Evolutionary conservation across 1,284 basidiomycete genomes (phyloP).

Genomic region (Tremellales sp.): DNA sequence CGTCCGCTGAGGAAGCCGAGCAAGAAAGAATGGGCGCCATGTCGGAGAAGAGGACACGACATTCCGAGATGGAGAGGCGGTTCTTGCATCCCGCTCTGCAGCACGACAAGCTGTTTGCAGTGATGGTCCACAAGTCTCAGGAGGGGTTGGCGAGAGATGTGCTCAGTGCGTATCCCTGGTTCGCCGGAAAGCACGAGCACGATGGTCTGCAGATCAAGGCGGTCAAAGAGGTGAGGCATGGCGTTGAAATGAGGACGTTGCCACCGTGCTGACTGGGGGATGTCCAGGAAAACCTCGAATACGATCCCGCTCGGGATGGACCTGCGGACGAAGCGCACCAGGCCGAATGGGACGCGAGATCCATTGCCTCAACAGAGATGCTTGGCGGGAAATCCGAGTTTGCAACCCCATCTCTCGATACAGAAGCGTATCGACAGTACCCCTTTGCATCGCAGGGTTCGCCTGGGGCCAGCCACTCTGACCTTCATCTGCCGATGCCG

Average conservation of each 20-base stretch:
- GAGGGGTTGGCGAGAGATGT: slow-evolving; percentile 43
- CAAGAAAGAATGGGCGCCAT: slow-evolving; percentile 26
- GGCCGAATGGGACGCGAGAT: slow-evolving; percentile 43
- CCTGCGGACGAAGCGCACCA: slow-evolving; percentile 32
- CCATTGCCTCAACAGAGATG: slow-evolving; percentile 42
- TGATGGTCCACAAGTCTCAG: slow-evolving; percentile 50
- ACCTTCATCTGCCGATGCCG: slow-evolving; percentile 19
- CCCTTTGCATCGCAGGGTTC: slow-evolving; percentile 18
- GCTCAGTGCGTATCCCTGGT: slow-evolving; percentile 46
- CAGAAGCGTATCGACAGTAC: slow-evolving; percentile 22
- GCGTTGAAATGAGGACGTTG: neutral
- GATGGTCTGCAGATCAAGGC: slow-evolving; percentile 44
- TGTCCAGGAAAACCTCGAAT: slow-evolving; percentile 46
- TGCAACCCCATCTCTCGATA: slow-evolving; percentile 13
- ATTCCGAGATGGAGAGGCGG: slow-evolving; percentile 50
- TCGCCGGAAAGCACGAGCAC: slow-evolving; percentile 35
- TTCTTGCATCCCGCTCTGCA: slow-evolving; percentile 54
- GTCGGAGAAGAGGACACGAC: slow-evolving; percentile 45
- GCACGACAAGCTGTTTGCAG: slow-evolving; percentile 44
- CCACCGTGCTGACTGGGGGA: neutral
- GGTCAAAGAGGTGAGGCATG: slow-evolving; percentile 37
- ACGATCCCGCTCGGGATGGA: slow-evolving; percentile 42
- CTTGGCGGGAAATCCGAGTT: slow-evolving; percentile 28
- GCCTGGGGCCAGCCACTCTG: slow-evolving; percentile 14
- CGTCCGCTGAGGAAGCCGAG: slow-evolving; percentile 48